These are phyloP conservation scores for Lactarius quietus DNA, from an alignment of 768 basidiomycete species.

Conservation along the genomic window DNA sequence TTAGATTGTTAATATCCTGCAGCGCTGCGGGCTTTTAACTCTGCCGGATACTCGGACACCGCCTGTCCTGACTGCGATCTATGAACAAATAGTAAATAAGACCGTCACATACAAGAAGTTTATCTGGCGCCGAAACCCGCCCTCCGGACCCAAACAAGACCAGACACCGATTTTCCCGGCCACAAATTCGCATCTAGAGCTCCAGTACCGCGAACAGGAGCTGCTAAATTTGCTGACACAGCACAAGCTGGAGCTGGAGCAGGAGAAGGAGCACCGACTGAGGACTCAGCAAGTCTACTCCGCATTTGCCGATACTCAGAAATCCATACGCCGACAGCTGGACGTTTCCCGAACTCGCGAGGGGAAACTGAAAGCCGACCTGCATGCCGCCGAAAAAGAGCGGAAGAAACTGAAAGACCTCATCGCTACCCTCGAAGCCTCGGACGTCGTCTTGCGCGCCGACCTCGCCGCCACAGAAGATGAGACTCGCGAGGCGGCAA, in stretches of 20 bases:
- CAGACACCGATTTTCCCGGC: neutral
- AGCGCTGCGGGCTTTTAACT: neutral
- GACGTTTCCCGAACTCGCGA: slow-evolving; percentile 4
- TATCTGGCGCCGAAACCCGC: neutral
- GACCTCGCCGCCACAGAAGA: neutral
- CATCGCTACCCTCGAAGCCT: slow-evolving; percentile 4
- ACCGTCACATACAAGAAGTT: neutral
- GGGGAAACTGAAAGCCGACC: neutral
- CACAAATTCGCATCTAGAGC: neutral
- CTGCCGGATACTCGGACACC: slow-evolving; percentile 2
- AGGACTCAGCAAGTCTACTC: neutral
- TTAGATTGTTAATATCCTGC: slow-evolving; percentile 7
- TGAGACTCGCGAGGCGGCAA: neutral
- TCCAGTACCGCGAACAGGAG: neutral
- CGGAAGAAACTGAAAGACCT: neutral
- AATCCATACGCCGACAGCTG: neutral
- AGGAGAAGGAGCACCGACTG: neutral
- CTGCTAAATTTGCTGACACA: neutral
- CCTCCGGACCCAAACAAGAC: neutral
- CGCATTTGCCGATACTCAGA: neutral
- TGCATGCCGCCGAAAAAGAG: slow-evolving; percentile 1
- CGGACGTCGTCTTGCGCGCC: neutral
- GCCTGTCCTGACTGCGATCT: neutral
- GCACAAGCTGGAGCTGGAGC: neutral
- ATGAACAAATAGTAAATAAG: slow-evolving; percentile 9